These are phyloP conservation scores for Skeletonema grethae DNA, from an alignment of 108 stramenopile genomes.

Conservation along the genomic window DNA sequence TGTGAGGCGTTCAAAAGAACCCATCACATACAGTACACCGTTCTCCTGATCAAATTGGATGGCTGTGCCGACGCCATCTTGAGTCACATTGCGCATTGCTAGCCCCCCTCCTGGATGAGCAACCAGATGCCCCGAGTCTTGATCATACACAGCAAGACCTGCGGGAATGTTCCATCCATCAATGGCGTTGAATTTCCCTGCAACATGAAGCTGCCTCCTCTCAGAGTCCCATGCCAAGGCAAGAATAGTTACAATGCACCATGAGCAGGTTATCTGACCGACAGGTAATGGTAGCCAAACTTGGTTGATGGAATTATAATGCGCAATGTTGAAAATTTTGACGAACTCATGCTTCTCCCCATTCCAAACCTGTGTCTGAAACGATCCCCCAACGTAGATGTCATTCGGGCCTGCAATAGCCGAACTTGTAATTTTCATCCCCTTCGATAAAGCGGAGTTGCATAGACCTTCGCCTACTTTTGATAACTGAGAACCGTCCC, in stretches of 20 bases:
- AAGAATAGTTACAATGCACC: constrained; percentile 90
- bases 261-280: constrained; percentile 91
- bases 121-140: constrained; percentile 79
- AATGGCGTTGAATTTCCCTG: constrained; percentile 90
- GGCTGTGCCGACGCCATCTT: constrained; percentile 86
- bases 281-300: constrained; percentile 89
- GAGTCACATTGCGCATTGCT: constrained; percentile 71
- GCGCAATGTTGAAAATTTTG: constrained; percentile 93
- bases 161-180: constrained; percentile 85
- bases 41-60: constrained; percentile 82
- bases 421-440: constrained; percentile 89
- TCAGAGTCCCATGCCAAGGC: constrained; percentile 92
- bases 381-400: constrained; percentile 88
- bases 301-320: constrained; percentile 82
- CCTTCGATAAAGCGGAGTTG: constrained; percentile 84
- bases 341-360: constrained; percentile 91
- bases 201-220: constrained; percentile 82
- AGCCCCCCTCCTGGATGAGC: constrained; percentile 90
- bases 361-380: constrained; percentile 95
- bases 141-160: constrained; percentile 85
- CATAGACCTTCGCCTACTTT: constrained; percentile 94
- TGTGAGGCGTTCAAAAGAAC: constrained; percentile 82
- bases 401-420: constrained; percentile 84
- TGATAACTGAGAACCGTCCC: constrained; percentile 79
- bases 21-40: constrained; percentile 91